Percentiles rank a stretch among this genome's conserved stretches.
Conservation (phyloP, 148 eudicot genomes). For the Pouteria glomerata region DNA sequence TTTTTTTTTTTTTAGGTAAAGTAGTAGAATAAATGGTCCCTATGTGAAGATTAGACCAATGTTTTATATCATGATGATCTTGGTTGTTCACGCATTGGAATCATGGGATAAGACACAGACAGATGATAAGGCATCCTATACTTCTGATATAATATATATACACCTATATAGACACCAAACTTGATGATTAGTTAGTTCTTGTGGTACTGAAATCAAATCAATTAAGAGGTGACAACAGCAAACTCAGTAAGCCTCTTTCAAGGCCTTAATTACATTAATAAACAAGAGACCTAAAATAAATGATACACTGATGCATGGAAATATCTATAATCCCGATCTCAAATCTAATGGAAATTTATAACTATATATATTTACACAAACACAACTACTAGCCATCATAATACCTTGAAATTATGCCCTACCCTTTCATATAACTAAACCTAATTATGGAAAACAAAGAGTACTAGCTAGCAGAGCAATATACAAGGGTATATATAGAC, state of each 20-base stretch:
- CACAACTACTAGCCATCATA: neutral
- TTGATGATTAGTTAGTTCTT: neutral
- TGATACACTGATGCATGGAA: too few species aligned
- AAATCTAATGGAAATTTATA: neutral
- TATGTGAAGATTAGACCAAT: neutral
- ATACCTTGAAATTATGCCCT: neutral
- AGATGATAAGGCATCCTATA: slow-evolving; percentile 1
- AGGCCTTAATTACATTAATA: neutral
- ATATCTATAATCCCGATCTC: neutral
- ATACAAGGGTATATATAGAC: slow-evolving; percentile 1
- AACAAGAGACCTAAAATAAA: too few species aligned
- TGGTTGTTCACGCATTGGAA: neutral
- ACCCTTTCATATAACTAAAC: neutral
- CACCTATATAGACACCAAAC: too few species aligned
- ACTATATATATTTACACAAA: too few species aligned
- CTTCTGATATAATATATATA: too few species aligned
- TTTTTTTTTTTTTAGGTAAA: neutral
- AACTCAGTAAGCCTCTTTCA: neutral
- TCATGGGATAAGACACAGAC: slow-evolving; percentile 6
- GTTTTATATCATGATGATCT: too few species aligned
- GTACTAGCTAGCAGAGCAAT: too few species aligned
- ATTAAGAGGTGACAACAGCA: too few species aligned
- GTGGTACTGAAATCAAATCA: neutral
- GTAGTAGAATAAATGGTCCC: slow-evolving; percentile 13
- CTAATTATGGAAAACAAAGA: neutral